Evolutionary conservation across 306 rosid genomes (phyloP).

Genomic region (Fragaria ananassa): DNA sequence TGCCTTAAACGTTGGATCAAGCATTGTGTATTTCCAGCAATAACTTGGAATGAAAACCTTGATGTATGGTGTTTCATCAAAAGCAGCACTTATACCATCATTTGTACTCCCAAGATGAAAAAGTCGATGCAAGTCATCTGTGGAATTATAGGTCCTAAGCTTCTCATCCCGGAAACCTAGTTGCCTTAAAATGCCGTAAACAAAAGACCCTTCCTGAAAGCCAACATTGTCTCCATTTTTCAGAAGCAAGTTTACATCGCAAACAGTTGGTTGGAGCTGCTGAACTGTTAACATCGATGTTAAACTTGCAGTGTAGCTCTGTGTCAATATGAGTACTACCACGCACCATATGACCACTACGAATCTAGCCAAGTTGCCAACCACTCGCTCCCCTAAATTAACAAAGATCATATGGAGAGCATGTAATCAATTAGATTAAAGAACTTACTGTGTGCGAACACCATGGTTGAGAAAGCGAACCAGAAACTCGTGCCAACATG

Average conservation of each 20-base stretch:
- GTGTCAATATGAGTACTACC: slow-evolving; percentile 2
- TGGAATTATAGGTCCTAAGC: neutral
- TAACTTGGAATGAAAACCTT: neutral
- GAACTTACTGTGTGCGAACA: neutral
- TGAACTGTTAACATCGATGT: neutral
- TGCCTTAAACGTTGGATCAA: neutral
- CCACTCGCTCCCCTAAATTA: slow-evolving; percentile 1
- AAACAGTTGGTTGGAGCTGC: slow-evolving; percentile 1
- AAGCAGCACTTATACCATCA: neutral
- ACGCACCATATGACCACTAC: neutral
- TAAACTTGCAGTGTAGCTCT: slow-evolving; percentile 10
- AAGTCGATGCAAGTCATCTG: neutral
- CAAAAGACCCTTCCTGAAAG: neutral
- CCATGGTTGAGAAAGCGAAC: slow-evolving; percentile 13
- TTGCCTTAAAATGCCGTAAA: neutral
- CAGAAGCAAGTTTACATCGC: slow-evolving; percentile 1
- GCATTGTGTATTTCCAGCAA: neutral
- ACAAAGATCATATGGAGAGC: neutral
- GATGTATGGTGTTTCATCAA: neutral
- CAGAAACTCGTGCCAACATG: neutral
- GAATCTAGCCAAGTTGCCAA: slow-evolving; percentile 4
- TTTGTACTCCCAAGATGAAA: neutral
- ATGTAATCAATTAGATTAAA: neutral
- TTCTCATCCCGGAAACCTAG: neutral
- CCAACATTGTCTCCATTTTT: neutral